Evolutionary conservation across 2,329 filamentous ascomycete species (phyloP), one percentile per base, ranked within the genome.

Genomic region (Colletotrichum sp.): DNA sequence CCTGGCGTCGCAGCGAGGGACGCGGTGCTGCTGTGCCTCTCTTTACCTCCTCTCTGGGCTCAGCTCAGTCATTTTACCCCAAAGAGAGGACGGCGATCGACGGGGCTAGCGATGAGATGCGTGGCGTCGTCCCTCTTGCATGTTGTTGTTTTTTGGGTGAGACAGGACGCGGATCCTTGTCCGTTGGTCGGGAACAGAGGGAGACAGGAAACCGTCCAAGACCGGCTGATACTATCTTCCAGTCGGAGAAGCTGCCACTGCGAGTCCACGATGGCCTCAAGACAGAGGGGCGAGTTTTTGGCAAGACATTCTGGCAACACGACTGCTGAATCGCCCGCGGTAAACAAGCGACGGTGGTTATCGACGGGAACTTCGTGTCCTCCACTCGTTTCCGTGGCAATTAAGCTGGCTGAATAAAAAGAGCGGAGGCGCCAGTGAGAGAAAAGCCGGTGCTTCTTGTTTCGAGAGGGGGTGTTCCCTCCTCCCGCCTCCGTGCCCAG

Each of bases 301-400:
- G 26, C n/a, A 24, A 49, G 30, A 69, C 28, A 39, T 21, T 57
- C 5, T 16, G 44, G 36, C 55, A 13, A 28, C 15, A 21, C 24
- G 39, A 44, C 34, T 49, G 13, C 69, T 68, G 44, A 26, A 63
- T 72, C 55, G 68, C 34, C 36, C 21, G 32, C 21, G 9, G 28
- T 44, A 64, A 68, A 64, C 70, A 69, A 65, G 28, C 8, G 16
- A 26, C 5, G 24, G 62, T n/a, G 39, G 32, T n/a, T 39, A 63
- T 57, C 36, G n/a, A 6, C 36, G 30, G 57, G 39, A 34, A 44
- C 44, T 36, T 24, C 39, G 28, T 28, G 28, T 26, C 70, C 62
- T 44, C 49, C 73, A 68, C 34, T 32, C 30, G 74, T 76, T 76
- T 67, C 69, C 74, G 66, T 76, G 74, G 74, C 64, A 66, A 76